These are phyloP conservation scores for Yamadazyma takamatsuzukensis DNA, from an alignment of 805 yeast genomes.

Conservation along the genomic window DNA sequence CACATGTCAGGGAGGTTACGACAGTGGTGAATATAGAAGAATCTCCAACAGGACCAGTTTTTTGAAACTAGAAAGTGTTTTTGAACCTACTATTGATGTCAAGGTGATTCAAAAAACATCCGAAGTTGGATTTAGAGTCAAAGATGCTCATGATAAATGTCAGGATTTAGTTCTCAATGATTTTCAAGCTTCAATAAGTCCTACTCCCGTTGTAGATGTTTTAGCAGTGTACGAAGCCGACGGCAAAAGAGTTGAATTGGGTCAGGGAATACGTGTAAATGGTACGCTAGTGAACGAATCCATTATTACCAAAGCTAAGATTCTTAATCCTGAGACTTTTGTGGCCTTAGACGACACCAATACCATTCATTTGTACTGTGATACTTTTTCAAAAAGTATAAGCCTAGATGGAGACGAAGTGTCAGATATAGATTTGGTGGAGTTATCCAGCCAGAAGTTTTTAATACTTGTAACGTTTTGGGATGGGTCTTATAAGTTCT, in stretches of 20 bases:
- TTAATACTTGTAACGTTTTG: constrained; percentile 13
- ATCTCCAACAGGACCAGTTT: constrained; percentile 4
- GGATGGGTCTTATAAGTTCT: constrained; percentile 14
- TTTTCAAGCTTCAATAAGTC: too few relatives aligned
- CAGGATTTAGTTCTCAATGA: too few relatives aligned
- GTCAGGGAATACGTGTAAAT: constrained; percentile 2
- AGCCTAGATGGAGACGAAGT: constrained; percentile 5
- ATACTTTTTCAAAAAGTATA: constrained; percentile 2
- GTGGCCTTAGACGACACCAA: constrained; percentile 6
- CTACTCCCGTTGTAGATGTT: too few relatives aligned
- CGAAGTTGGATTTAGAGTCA: too few relatives aligned
- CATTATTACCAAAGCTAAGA: constrained; percentile 1
- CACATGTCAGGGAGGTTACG: constrained; percentile 33
- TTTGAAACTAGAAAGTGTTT: constrained; percentile 1
- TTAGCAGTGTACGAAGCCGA: too few relatives aligned
- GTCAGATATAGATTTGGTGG: constrained; percentile 11
- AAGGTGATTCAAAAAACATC: too few relatives aligned
- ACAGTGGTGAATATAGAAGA: constrained; percentile 27
- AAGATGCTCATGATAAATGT: too few relatives aligned
- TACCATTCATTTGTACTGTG: constrained; percentile 6
- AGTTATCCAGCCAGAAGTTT: constrained; percentile 3
- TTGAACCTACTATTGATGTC: not conserved
- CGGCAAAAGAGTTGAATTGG: too few relatives aligned
- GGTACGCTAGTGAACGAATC: constrained; percentile 1
- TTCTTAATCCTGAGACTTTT: constrained; percentile 2